Evolutionary conservation across 257 asterid species (phyloP), one percentile per base, ranked within the genome.

Genomic region (Galeopsis tetrahit): DNA sequence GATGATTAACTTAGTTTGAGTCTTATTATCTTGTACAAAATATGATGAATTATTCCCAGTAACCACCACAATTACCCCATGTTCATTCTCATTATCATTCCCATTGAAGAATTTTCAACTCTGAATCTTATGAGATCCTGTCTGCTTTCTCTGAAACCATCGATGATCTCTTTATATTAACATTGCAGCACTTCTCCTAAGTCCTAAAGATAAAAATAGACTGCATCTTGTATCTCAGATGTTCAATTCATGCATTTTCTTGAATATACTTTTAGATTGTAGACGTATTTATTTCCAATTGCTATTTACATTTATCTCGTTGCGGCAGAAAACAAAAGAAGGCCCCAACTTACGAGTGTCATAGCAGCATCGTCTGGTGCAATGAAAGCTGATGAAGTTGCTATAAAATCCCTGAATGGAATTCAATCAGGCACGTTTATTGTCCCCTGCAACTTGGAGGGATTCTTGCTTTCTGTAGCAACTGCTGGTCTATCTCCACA

Each of bases 401-500:
- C 99, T 39, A 68, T 79, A 68, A 90, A 85, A 48, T 71, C 97
- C 6, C 73, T 92, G 78, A 51, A 67, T 0, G 99, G 97, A 51
- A 88, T 95, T 17, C 86, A 84, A 65, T 83, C 87, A 4, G 96
- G 89, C 15, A 78, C 85, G 5, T 95, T 92, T 66, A 77, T 85
- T 11, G 90, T 95, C 33, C 84, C 96, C 66, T 92, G 99, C 87
- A 95, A 95, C 84, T 81, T 90, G 1, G 94, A 87, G 77, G 97
- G 99, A 2, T 68, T 77, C 73, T 28, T 90, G 34, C 96, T 95
- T 13, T 77, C 95, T 61, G 74, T 92, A 34, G 96, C 86, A 7
- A 90, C 97, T 6, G 86, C 96, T 73, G 98, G 99, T 44, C 78
- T 92, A 15, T 90, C 96, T 43, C 98, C 98, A 34, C 99, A 95